Evolutionary conservation across 176 grass and related monocot genomes (phyloP).

Genomic region (Musa schizocarpa): DNA sequence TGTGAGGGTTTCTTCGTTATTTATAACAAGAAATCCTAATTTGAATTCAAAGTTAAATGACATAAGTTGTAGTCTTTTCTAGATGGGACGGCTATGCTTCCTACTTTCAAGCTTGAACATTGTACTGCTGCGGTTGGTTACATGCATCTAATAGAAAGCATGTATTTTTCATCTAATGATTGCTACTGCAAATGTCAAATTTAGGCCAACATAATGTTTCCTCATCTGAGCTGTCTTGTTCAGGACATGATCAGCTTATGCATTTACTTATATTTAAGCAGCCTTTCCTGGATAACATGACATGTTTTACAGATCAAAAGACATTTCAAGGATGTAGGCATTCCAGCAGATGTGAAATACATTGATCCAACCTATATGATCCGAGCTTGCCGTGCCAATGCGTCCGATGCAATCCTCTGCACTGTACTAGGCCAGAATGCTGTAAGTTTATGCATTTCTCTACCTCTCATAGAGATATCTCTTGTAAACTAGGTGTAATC

Average conservation of each 20-base stretch:
- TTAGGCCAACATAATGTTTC: no score
- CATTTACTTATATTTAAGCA: background rate
- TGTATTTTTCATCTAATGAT: no score
- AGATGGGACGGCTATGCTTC: no score
- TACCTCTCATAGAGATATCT: background rate
- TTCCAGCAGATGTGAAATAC: constrained; percentile 85
- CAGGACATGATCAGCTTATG: background rate
- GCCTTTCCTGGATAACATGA: background rate
- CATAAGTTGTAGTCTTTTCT: no score
- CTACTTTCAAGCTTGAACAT: no score
- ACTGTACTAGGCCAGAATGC: constrained; percentile 94
- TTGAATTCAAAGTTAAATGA: no score
- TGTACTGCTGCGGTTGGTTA: no score
- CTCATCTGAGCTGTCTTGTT: background rate
- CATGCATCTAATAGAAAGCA: background rate
- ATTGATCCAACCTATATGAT: constrained; percentile 98
- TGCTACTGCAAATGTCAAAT: no score
- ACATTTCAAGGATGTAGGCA: constrained; percentile 64
- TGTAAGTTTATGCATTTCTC: constrained; percentile 28
- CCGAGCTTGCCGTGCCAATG: constrained; percentile 81
- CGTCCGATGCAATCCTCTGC: constrained; percentile 95
- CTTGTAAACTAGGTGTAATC: no score
- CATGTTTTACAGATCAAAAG: constrained; percentile 57
- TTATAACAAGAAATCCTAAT: no score
- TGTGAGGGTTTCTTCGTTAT: no score